phyloP scores from a whole-genome alignment of 208 protist species.

The Acanthamoeba sp. region DNA sequence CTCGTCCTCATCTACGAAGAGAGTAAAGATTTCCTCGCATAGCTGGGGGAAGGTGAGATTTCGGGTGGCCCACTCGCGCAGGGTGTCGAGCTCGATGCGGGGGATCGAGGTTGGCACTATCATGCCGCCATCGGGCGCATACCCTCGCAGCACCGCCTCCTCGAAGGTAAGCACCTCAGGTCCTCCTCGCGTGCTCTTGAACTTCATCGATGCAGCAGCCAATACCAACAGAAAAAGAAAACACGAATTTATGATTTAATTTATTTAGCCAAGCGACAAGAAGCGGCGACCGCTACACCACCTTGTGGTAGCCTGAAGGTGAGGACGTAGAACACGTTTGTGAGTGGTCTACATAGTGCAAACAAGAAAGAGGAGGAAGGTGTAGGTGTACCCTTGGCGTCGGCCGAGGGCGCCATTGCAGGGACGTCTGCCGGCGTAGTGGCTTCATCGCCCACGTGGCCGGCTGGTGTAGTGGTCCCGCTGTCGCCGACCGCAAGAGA shows the following conservation, averaged over 20 bases:
- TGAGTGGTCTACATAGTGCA: too few species aligned
- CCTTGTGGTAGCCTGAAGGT: constrained; percentile 34
- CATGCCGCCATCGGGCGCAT: constrained; percentile 79
- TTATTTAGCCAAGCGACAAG: neutral
- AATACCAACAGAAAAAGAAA: neutral
- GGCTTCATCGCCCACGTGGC: neutral
- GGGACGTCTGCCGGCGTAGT: neutral
- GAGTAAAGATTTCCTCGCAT: constrained; percentile 29
- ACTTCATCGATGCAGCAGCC: neutral
- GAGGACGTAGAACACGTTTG: too few species aligned
- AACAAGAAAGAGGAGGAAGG: neutral
- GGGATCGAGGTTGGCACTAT: constrained; percentile 79
- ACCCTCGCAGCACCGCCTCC: constrained; percentile 77
- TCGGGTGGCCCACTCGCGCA: constrained; percentile 63
- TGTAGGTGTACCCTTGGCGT: neutral
- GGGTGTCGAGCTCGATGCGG: neutral
- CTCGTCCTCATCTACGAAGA: constrained; percentile 77
- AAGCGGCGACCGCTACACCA: neutral
- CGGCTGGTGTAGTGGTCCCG: neutral
- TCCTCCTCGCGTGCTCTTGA: constrained; percentile 57
- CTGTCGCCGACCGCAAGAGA: neutral
- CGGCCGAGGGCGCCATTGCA: too few species aligned
- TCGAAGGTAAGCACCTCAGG: constrained; percentile 69
- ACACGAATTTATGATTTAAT: neutral
- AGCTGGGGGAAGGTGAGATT: constrained; percentile 47